Evolutionary conservation across 192 early-diverging fungal genomes (phyloP).

Genomic region (Spizellomyces sp.): DNA sequence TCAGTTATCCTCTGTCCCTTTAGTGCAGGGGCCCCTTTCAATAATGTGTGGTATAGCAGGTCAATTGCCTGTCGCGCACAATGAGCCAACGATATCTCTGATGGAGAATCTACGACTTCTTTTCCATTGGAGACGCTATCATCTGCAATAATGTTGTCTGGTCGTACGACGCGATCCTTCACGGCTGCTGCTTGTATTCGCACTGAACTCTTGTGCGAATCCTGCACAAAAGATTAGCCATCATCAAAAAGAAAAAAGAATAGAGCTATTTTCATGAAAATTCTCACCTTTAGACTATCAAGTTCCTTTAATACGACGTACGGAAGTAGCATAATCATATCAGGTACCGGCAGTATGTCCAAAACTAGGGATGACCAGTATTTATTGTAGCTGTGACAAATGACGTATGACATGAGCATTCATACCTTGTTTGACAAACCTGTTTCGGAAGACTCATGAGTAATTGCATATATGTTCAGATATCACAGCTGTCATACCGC

Average conservation of each 20-base stretch:
- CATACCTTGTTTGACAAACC: no score
- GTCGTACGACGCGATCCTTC: background rate
- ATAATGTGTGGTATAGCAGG: slow-evolving; percentile 3
- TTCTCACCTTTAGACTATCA: slow-evolving; percentile 25
- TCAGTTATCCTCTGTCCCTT: slow-evolving; percentile 18
- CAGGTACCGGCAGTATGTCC: slow-evolving; percentile 8
- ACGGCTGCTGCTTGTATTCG: background rate
- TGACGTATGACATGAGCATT: no score
- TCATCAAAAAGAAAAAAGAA: no score
- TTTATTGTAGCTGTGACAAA: no score
- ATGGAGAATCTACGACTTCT: background rate
- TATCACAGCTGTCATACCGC: background rate
- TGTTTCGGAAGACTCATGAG: background rate
- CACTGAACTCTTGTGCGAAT: background rate
- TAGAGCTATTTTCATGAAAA: background rate
- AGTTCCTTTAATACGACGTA: slow-evolving; percentile 32
- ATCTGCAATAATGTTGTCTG: background rate
- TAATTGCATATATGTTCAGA: background rate
- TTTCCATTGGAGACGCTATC: background rate
- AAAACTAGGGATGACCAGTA: background rate
- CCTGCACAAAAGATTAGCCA: background rate
- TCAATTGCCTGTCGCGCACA: slow-evolving; percentile 18
- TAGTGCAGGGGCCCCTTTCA: background rate
- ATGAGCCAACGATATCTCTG: background rate
- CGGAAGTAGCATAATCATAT: slow-evolving; percentile 21